Base-by-base conservation (phyloP, 208 protist genomes). In the Acanthamoeba lenticulata region DNA sequence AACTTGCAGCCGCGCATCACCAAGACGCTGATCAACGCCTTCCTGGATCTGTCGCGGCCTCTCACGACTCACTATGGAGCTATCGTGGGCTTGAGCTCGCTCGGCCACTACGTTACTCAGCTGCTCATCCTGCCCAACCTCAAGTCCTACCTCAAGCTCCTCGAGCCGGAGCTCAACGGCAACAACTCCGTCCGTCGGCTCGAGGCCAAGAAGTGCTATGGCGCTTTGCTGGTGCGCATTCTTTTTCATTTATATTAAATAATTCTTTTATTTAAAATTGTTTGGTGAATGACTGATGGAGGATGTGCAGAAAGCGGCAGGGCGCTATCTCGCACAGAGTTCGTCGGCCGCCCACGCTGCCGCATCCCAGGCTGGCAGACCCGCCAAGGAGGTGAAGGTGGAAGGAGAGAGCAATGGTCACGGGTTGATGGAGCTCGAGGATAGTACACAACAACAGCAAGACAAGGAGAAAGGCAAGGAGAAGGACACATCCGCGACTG, bases 21-120 rank as follows among this genome's bases (percentile, higher is more conserved):
- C 24, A 95, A 95, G 38, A 98, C 97, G 21, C 94, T 98, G 19
- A 24, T 97, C 24, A 89, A 94, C 29, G 96, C 96, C 29, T 93
- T 98, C 19, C 40, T 97, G 60, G 97, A 98, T 55, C 91, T 96
- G 27, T 90, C 74, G 0, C 95, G 96, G 62, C 96, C 97, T 7
- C 94, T 98, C 19, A 97, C 97, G 3, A 97, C 97, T 1, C 97
- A 97, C 90, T 98, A 97, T 94, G 97, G 97, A 38, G 97, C 97
- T 13, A 95, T 98, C 19, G 83, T 95, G 27, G 97, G 97, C 49
- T 52, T 98, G 21, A 72, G 88, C 11, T 94, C 95, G 21, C 69
- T 98, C 1, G 97, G 97, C n/a, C 42, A 95, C 27, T 55, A 96
- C 17, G 47, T 92, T 7, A 72, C 95, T 4, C 90, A 94, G 79